Evolutionary conservation across 148 eudicot genomes (phyloP), one percentile per base, ranked within the genome.

Genomic region (Chenopodium album): DNA sequence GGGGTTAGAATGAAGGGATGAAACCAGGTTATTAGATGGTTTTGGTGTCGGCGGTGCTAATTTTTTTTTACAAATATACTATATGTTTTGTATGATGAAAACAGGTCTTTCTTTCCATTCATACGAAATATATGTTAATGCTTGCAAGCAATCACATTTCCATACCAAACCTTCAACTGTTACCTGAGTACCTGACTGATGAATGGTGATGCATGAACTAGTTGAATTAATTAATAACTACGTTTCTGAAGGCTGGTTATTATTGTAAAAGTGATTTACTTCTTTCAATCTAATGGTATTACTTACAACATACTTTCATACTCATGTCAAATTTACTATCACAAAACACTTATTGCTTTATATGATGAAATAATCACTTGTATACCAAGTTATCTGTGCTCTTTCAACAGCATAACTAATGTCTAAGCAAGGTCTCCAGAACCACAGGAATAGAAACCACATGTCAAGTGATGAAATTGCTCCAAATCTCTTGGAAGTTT

Each of bases 1-100:
- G 62, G 34, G 77, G 22, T n/a, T 75, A 52, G 75, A 13, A 60
- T 84, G 83, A 41, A 54, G 87, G 84, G 81, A 67, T 83, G 31
- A 60, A 60, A 78, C 65, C 32, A 23, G 67, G 65, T 64, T 60
- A 78, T 50, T 82, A 67, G 73, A 68, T 73, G 72, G 81, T 50
- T 28, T 72, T 47, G 76, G 34, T 73, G 80, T 72, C 59, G 78
- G 26, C 44, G 80, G 73, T 76, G 69, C 80, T 71, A 64, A 29
- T 46, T 41, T 71, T 71, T 59, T 71, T 75, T 52, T 28, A 54
- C 10, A 52, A 23, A 32, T 76, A 37, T 76, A 23, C 23, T 23
- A 37, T 75, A 26, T 52, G 34, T 80, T 66, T 46, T 63, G 79
- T 77, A 81, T 70, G 44, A 37, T 52, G 23, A 22, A 34, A n/a